These are phyloP conservation scores for Zoysia pacifica DNA, from an alignment of 176 grass and related monocot genomes.

Conservation along the genomic window DNA sequence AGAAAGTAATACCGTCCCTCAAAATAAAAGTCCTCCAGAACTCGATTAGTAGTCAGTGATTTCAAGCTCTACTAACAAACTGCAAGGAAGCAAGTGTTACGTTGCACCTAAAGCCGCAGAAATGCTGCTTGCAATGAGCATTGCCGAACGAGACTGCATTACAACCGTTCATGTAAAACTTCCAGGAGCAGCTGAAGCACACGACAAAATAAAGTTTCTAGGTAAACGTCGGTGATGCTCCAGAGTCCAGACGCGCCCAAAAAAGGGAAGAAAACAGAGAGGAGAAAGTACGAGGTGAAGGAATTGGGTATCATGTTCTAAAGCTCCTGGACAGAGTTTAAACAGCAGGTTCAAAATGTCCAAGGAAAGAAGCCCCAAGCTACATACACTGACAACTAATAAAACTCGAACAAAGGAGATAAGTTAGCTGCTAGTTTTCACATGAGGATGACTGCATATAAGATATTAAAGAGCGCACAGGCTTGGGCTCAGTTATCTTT, in stretches of 20 bases:
- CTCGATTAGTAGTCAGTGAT: neutral
- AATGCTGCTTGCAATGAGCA: neutral
- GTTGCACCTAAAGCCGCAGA: neutral
- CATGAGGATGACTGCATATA: slow-evolving; percentile 2
- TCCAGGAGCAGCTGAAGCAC: neutral
- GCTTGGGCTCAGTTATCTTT: neutral
- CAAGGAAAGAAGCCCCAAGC: neutral
- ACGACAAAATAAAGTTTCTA: neutral
- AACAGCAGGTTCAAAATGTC: neutral
- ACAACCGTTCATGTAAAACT: too few species aligned
- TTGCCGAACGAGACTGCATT: too few species aligned
- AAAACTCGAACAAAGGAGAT: neutral
- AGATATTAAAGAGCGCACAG: neutral
- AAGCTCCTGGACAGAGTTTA: neutral
- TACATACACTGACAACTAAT: neutral
- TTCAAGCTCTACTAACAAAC: neutral
- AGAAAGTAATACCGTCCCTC: too few species aligned
- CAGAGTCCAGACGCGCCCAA: neutral
- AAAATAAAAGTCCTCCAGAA: neutral
- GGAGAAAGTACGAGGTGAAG: neutral
- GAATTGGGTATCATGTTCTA: neutral
- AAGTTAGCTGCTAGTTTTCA: neutral
- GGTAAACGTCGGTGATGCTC: neutral
- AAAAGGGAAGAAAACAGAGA: neutral
- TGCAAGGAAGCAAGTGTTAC: neutral